Evolutionary conservation across 1,284 basidiomycete species (phyloP).

Genomic region (Schizopora paradoxa): DNA sequence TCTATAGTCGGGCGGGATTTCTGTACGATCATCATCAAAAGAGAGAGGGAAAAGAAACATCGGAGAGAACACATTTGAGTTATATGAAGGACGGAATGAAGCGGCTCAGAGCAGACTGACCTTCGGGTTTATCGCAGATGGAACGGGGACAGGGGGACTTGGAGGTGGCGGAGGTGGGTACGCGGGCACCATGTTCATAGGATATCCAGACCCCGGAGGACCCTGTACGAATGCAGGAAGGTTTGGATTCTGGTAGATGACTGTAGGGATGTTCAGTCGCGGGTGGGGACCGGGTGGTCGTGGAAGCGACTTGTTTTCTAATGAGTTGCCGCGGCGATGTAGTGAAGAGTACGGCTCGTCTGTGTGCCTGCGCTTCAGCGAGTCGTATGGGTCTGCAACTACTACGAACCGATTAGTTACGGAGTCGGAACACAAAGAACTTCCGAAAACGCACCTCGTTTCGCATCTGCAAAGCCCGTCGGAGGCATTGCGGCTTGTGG

Average conservation of each 20-base stretch:
- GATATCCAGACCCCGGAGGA: conserved; percentile 17
- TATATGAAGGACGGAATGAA: neutral
- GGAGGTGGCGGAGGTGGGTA: conserved; percentile 7
- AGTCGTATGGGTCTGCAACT: too few species aligned
- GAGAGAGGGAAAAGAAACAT: too few species aligned
- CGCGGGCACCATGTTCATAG: conserved; percentile 13
- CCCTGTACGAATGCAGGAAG: conserved; percentile 17
- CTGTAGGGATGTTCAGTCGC: conserved; percentile 12
- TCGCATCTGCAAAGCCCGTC: too few species aligned
- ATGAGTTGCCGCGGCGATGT: too few species aligned
- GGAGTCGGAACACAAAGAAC: too few species aligned
- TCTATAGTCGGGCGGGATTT: conserved; percentile 16
- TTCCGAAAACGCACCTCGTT: too few species aligned
- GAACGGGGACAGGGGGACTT: conserved; percentile 11
- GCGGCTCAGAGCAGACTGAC: conserved; percentile 1
- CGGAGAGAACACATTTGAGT: neutral
- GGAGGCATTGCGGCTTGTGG: too few species aligned
- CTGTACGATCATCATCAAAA: neutral
- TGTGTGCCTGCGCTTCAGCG: too few species aligned
- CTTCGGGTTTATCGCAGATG: conserved; percentile 16
- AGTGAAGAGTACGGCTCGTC: too few species aligned
- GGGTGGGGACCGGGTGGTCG: conserved; percentile 11
- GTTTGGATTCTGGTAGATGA: conserved; percentile 10
- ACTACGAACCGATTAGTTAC: too few species aligned
- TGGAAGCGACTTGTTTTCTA: too few species aligned